Evolutionary conservation across 163 green algal genomes (phyloP), one percentile per base, ranked within the genome.

Genomic region (Coccomyxa subellipsoidea): DNA sequence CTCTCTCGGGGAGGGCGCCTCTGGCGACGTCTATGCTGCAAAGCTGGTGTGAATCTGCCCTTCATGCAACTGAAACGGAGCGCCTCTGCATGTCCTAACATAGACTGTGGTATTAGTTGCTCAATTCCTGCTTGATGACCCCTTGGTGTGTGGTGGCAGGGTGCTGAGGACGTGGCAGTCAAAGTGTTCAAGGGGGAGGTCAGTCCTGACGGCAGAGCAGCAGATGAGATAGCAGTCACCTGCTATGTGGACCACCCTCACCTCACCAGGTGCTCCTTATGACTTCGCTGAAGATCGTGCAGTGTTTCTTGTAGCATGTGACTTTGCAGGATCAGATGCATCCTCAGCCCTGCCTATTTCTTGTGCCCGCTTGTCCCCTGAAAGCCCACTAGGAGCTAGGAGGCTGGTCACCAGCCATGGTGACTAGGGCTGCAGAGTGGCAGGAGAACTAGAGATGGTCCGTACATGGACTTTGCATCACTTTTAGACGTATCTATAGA

Each of bases 181-280:
- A 93, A 93, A 76, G 54, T 90, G 31, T 92, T 92, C 88, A 87
- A 89, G 72, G 87, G 85, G 27, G 90, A 95, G 76, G 88, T 90
- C 54, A 91, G 90, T 54, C 94, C 94, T 0, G 91, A 97, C 80
- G 90, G 91, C 18, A 89, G 88, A 76, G 80, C 80, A n/a, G 53
- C 54, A 0, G 90, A 94, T 80, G 91, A 94, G 79, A 89, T 92
- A 36, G 77, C 59, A 27, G 88, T 94, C 37, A 88, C 90, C 29
- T 86, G 84, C 77, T 81, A 72, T 23, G 18, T 92, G 37, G 76
- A 83, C 38, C 84, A 94, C 80, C 76, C 77, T 31, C 79, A 86
- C 80, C 81, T 94, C 29, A 84, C 86, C 27, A 72, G 47, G 77
- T 73, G 39, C 36, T 34, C 32, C 12, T 10, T 23, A 36, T 23